Evolutionary conservation across 2,329 filamentous ascomycete genomes (phyloP), one percentile per base, ranked within the genome.

Genomic region (Pseudocercospora macadamiae): DNA sequence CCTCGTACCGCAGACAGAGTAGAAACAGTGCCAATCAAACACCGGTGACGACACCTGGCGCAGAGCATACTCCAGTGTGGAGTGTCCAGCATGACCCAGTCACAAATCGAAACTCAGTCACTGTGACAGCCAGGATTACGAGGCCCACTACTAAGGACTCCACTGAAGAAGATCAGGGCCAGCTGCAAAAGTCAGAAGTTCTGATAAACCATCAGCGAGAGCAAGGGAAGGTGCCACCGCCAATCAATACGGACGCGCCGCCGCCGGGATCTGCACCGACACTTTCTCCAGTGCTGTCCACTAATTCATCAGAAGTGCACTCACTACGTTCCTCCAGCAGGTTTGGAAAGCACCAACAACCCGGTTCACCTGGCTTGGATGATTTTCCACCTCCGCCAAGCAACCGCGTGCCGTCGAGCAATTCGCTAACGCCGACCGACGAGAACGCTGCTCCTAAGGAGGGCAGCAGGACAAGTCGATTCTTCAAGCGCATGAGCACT

Each of bases 41-140:
- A 26, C 58, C 54, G 14, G 42, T 52, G 37, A 18, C 48, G 23
- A 53, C 61, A 18, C 44, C 69, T 47, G 16, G 66, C 36, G 64
- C 71, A 5, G 64, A 69, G 51, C 64, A 56, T 23, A 61, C 68
- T 34, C 70, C 77, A 4, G 70, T 74, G 16, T 79, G 78, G 69
- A 78, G 71, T 45, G 69, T 77, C 18, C 74, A 76, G 57, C 72
- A 72, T 55, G 73, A 73, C 30, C 64, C 66, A 14, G 53, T 65
- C 7, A 73, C 73, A 45, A 77, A 77, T 59, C 83, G 87, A 4
- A 90, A 93, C 68, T 93, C 91, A 0, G 86, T 96, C n/a, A 93
- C 92, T 45, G 92, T 96, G 9, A 95, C 89, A 16, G 90, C 93
- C 49, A 86, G 88, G 52, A 96, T 96, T 63, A 79, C 96, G 34